Conservation (phyloP, 768 basidiomycete species). For the Sutorius australiensis region DNA sequence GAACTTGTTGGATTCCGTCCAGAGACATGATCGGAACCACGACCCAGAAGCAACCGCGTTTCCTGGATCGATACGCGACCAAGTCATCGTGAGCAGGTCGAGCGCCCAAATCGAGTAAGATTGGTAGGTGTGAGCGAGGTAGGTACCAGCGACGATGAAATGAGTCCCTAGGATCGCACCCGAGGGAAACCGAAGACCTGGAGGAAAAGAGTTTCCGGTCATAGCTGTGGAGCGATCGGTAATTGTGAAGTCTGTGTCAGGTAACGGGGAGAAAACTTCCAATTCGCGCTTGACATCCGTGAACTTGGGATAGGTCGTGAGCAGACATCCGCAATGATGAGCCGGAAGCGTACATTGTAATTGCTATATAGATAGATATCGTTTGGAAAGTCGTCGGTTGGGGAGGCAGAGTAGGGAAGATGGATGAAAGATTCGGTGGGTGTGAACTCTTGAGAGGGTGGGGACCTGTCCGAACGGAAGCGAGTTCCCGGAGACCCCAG, state of each 20-base stretch:
- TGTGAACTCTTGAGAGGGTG: conserved; percentile 47
- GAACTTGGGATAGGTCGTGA: conserved; percentile 49
- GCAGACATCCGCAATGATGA: conserved; percentile 1
- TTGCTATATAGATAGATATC: conserved; percentile 94
- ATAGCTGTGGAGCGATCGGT: conserved; percentile 78
- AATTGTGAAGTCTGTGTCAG: conserved; percentile 71
- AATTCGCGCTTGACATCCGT: conserved; percentile 94
- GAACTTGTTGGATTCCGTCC: conserved; percentile 80
- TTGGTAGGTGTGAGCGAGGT: conserved; percentile 90
- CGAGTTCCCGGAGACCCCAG: conserved; percentile 56
- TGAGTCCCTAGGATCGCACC: conserved; percentile 88
- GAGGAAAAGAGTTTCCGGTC: conserved; percentile 80
- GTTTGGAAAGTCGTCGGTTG: conserved; percentile 71
- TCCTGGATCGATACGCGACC: conserved; percentile 87
- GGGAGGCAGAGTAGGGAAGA: conserved; percentile 71
- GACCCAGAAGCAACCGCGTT: conserved; percentile 82
- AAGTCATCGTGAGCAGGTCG: conserved; percentile 75
- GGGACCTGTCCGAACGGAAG: conserved; percentile 49
- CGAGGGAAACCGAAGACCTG: conserved; percentile 93
- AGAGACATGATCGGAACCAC: conserved; percentile 92
- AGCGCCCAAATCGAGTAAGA: conserved; percentile 97
- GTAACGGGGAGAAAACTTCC: conserved; percentile 82
- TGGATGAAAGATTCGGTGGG: conserved; percentile 59
- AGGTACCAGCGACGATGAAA: conserved; percentile 93
- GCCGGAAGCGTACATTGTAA: conserved; percentile 68